Base-by-base conservation (phyloP, 495 filamentous ascomycete genomes). In the Bryoglossum gracile region DNA sequence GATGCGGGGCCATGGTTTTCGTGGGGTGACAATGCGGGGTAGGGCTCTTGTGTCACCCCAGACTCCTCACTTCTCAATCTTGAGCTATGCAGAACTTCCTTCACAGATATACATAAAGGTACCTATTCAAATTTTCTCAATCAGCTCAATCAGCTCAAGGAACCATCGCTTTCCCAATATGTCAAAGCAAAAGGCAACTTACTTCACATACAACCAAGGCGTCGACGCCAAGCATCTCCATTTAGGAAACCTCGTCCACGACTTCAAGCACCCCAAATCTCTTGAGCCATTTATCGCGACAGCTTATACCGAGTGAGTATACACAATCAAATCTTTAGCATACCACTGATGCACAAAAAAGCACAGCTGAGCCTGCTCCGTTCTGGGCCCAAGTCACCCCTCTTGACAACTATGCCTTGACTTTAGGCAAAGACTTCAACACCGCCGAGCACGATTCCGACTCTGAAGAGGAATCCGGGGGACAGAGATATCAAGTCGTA, bases 161-260 rank as follows among this genome's bases (percentile, higher is more conserved):
- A 30, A 5, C 26, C 26, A 30, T 6, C 6, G 5, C 26, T 5
- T 30, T 30, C 6, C 26, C 26, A 30, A 30, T 18, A 54, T 44
- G 39, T 9, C 38, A 1, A 38, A 38, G 10, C n/a, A 43, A 26
- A 52, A 40, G 23, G 44, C 36, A 6, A 52, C 54, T 4, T 52
- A 52, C 39, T 18, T 49, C 25, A 48, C 54, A 6, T 57, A 57
- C 40, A 52, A 48, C 35, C 11, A 41, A 5, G 54, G 54, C 39
- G 21, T 52, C 16, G 41, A 45, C 10, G 30, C 48, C 5, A 57
- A 57, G 21, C 22, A 57, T 14, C 41, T 57, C 13, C 49, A 57
- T 26, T 45, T 57, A 0, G 54, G 54, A 38, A 57, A 57, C 19
- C 45, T 57, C 5, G 49, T 53, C 13, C 54, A 57, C 28, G 43